A percentile compares a stretch with the other conserved stretches of the same genome.
phyloP scores from a whole-genome alignment of 768 basidiomycete genomes.

The Scleroderma citrinum region DNA sequence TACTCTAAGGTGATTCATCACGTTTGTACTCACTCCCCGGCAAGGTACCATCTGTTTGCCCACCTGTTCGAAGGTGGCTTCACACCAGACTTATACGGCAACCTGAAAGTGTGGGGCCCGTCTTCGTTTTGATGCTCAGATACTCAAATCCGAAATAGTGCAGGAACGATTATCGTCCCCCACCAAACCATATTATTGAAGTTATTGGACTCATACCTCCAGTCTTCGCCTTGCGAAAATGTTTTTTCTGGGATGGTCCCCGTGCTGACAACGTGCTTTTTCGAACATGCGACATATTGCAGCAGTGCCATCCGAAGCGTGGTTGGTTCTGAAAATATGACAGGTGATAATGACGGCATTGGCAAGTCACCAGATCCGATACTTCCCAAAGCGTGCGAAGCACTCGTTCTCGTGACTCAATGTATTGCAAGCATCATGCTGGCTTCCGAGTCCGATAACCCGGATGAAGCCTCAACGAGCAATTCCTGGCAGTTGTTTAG shows the following conservation, averaged over 20 bases:
- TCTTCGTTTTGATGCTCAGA: conserved; percentile 2
- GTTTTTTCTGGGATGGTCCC: conserved; percentile 42
- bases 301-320: conserved; percentile 46
- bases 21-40: conserved; percentile 9
- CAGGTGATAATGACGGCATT: conserved; percentile 2
- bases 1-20: not conserved
- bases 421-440: conserved; percentile 64
- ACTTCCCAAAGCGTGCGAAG: conserved; percentile 76
- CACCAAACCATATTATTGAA: conserved; percentile 87
- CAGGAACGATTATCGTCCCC: conserved; percentile 70
- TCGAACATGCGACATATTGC: conserved; percentile 54
- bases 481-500: conserved; percentile 38
- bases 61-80: conserved; percentile 55
- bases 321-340: conserved; percentile 27
- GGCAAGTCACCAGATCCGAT: conserved; percentile 55
- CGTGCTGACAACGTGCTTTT: conserved; percentile 59
- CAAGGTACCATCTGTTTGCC: conserved; percentile 62
- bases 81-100: conserved; percentile 53
- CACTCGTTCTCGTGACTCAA: conserved; percentile 71
- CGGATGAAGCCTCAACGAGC: conserved; percentile 3
- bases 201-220: conserved; percentile 78
- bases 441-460: conserved; percentile 30
- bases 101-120: conserved; percentile 52
- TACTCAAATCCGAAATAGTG: conserved; percentile 33
- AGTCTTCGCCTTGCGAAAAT: conserved; percentile 38